A percentile compares a stretch with the other conserved stretches of the same genome.
These are phyloP conservation scores for Dalbergia cultrata DNA, from an alignment of 306 rosid genomes.

Conservation along the genomic window DNA sequence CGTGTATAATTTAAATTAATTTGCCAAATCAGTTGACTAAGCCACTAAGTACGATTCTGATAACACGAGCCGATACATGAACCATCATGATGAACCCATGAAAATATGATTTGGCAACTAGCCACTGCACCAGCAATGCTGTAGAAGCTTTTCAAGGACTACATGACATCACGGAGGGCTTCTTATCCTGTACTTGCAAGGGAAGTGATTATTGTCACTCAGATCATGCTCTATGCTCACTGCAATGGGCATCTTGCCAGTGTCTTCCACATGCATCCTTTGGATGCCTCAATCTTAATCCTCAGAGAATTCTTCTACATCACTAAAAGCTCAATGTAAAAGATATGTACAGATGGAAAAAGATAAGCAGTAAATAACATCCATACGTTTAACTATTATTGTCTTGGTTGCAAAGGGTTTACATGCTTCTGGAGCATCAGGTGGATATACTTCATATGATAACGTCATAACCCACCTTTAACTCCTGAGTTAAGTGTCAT, in stretches of 20 bases:
- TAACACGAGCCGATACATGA: conserved; percentile 2
- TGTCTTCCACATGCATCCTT: conserved; percentile 42
- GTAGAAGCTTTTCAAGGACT: conserved; percentile 27
- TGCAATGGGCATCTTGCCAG: conserved; percentile 10
- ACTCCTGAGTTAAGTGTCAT: too few relatives aligned
- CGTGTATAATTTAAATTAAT: conserved; percentile 21
- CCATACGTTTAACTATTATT: conserved; percentile 17
- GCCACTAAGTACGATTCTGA: conserved; percentile 38
- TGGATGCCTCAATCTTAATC: conserved; percentile 38
- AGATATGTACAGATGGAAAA: neutral
- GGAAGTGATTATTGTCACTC: conserved; percentile 3
- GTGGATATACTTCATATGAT: too few relatives aligned
- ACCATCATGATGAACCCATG: conserved; percentile 13
- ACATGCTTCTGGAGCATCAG: neutral
- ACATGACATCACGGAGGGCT: conserved; percentile 23
- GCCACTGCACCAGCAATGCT: conserved; percentile 13
- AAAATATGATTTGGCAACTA: conserved; percentile 7
- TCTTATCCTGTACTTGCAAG: conserved; percentile 20
- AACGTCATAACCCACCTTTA: too few relatives aligned
- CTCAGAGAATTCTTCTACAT: conserved; percentile 55
- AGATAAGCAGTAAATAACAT: neutral
- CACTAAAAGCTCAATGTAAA: conserved; percentile 38
- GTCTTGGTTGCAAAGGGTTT: conserved; percentile 6
- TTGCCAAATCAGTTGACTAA: conserved; percentile 17
- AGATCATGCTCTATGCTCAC: conserved; percentile 13